Percentiles rank a stretch among this genome's conserved stretches.
Evolutionary conservation across 371 early-diverging fungal genomes (phyloP).

Genomic region (Rhizomucor pusillus): DNA sequence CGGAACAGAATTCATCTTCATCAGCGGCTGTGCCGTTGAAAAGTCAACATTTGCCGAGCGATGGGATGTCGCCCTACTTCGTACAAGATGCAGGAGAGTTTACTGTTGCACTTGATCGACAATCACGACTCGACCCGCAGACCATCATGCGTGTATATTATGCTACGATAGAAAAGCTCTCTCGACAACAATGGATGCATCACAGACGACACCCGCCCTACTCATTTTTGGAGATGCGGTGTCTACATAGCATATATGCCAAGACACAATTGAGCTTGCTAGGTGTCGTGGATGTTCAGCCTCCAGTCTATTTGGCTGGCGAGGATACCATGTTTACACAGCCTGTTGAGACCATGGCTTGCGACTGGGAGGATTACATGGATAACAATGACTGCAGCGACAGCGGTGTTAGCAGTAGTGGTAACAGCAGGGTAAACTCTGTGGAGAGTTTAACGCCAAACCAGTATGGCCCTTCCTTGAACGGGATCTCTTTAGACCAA

Average conservation of each 20-base stretch:
- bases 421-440: background rate
- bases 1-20: no score
- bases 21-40: no score
- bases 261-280: conserved; percentile 48
- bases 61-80: no score
- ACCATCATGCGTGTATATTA: conserved; percentile 41
- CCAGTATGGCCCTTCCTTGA: conserved; percentile 8
- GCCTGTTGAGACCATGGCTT: conserved; percentile 18
- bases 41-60: background rate
- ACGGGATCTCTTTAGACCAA: background rate
- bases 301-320: conserved; percentile 38
- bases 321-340: conserved; percentile 51
- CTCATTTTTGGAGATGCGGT: conserved; percentile 41
- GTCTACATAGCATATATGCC: conserved; percentile 46
- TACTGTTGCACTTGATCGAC: no score
- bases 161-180: conserved; percentile 45
- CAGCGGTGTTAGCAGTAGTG: background rate
- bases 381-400: conserved; percentile 3
- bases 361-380: conserved; percentile 8
- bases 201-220: conserved; percentile 27
- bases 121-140: conserved; percentile 11
- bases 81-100: no score
- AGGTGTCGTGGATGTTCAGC: conserved; percentile 32
- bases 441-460: background rate
- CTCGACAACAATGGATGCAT: conserved; percentile 25